phyloP scores from a whole-genome alignment of 495 filamentous ascomycete species.

The Daldinia bambusicola region DNA sequence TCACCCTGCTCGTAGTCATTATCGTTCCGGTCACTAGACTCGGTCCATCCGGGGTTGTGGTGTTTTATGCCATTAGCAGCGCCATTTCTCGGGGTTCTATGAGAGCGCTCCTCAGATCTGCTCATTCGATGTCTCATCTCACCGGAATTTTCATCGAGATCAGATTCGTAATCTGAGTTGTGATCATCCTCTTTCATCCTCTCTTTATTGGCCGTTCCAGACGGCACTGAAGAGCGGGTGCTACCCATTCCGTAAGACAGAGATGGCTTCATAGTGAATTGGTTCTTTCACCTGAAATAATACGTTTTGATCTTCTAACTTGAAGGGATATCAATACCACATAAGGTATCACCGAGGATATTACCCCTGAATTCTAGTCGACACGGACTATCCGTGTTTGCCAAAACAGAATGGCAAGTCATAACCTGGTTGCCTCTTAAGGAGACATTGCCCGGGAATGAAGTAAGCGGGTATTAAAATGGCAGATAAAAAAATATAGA shows the following conservation, averaged over 20 bases:
- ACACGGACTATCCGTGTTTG: neutral
- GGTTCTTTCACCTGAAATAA: neutral
- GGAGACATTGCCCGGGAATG: neutral
- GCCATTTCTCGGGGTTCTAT: conserved; percentile 33
- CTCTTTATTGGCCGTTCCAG: conserved; percentile 39
- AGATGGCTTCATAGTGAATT: neutral
- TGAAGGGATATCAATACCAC: neutral
- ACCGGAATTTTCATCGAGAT: conserved; percentile 44
- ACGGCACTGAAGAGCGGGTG: conserved; percentile 26
- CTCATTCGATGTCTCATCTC: conserved; percentile 40
- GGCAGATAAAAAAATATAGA: neutral
- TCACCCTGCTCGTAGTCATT: conserved; percentile 53
- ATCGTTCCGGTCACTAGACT: conserved; percentile 41
- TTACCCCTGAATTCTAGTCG: neutral
- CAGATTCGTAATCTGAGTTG: conserved; percentile 45
- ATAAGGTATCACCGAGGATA: conserved; percentile 14
- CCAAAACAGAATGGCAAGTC: neutral
- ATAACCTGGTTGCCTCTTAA: neutral
- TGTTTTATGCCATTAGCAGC: conserved; percentile 49
- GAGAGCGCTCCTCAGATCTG: conserved; percentile 24
- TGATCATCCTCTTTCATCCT: conserved; percentile 40
- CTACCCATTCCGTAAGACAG: conserved; percentile 13
- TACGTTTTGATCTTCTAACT: neutral
- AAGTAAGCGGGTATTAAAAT: neutral
- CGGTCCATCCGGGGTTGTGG: conserved; percentile 49